These are phyloP conservation scores for Hericium rajendrae DNA, from an alignment of 768 basidiomycete species.

Conservation along the genomic window DNA sequence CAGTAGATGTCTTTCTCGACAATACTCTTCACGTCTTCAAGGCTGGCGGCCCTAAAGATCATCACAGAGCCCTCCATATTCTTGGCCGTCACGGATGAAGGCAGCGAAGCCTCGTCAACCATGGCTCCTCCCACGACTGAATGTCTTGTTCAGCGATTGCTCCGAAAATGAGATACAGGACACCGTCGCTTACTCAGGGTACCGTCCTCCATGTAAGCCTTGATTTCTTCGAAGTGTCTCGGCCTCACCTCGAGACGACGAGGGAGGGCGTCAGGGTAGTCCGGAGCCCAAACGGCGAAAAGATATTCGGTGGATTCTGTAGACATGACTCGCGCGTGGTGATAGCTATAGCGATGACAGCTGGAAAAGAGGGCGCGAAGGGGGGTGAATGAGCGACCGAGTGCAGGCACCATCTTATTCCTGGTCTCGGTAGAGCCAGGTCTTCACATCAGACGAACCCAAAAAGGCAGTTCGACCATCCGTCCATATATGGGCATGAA, in stretches of 20 bases:
- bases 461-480: no score
- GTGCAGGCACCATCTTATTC: not conserved
- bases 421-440: no score
- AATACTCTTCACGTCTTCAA: slow-evolving; percentile 34
- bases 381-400: not conserved
- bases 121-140: slow-evolving; percentile 28
- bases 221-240: not conserved
- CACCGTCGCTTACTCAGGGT: not conserved
- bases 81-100: slow-evolving; percentile 31
- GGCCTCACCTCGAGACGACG: slow-evolving; percentile 1
- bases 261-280: not conserved
- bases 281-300: slow-evolving; percentile 5
- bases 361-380: no score
- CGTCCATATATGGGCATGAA: no score
- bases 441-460: no score
- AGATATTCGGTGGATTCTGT: not conserved
- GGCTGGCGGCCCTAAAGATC: slow-evolving; percentile 41
- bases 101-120: slow-evolving; percentile 48
- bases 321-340: not conserved
- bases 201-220: not conserved
- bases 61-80: slow-evolving; percentile 56
- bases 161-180: not conserved
- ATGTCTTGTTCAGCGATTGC: not conserved
- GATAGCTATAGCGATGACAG: not conserved
- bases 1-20: slow-evolving; percentile 36